Conservation (phyloP, 176 grass and related monocot genomes). For the Paspalum vaginatum region DNA sequence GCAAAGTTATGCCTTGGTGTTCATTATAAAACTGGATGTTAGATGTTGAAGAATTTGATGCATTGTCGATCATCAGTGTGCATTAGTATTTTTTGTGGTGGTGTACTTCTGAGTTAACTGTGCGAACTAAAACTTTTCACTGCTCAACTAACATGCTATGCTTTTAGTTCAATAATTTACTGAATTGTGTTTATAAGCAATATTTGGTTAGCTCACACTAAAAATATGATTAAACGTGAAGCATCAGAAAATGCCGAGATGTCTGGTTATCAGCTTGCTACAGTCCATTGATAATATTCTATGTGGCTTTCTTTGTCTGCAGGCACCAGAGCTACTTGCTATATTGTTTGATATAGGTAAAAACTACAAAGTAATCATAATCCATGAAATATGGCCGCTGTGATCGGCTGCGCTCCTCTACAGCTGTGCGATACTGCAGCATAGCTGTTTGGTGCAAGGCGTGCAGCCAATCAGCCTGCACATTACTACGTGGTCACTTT, state of each 20-base stretch:
- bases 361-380: background rate
- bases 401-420: too few relatives aligned
- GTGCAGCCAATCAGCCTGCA: too few relatives aligned
- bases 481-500: background rate
- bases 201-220: constrained; percentile 28
- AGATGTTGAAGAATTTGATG: constrained; percentile 1
- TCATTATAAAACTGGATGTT: background rate
- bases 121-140: constrained; percentile 10
- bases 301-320: constrained; percentile 46
- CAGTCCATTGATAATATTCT: constrained; percentile 19
- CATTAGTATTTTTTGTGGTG: background rate
- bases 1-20: background rate
- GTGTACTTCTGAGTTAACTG: background rate
- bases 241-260: background rate
- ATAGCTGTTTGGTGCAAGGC: too few relatives aligned
- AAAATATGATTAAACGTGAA: background rate
- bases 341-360: constrained; percentile 90
- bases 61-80: background rate
- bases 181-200: background rate
- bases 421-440: too few relatives aligned
- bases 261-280: background rate
- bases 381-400: background rate
- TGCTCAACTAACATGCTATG: background rate
- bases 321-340: constrained; percentile 84
- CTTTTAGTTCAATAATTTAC: constrained; percentile 7